Conservation (phyloP, 2,329 filamentous ascomycete species). For the Polytolypa hystricis region DNA sequence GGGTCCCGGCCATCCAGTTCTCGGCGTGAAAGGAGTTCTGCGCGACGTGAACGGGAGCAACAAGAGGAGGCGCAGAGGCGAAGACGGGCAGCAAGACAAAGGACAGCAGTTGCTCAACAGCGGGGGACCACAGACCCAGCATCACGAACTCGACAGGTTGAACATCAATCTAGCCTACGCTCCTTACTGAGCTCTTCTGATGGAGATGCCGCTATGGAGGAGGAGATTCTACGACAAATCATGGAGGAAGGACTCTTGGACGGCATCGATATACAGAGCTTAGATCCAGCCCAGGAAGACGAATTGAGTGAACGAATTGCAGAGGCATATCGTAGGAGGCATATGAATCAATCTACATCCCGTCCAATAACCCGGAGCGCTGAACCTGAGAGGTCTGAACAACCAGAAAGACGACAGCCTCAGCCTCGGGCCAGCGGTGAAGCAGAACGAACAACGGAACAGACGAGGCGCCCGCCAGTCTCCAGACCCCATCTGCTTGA, state of each 20-base stretch:
- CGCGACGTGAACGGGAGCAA: slow-evolving; percentile 27
- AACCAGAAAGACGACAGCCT: not conserved
- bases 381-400: not conserved
- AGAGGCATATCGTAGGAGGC: slow-evolving; percentile 70
- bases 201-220: slow-evolving; percentile 64
- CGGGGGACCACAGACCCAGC: slow-evolving; percentile 15
- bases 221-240: slow-evolving; percentile 81
- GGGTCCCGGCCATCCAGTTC: slow-evolving; percentile 17
- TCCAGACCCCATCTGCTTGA: slow-evolving; percentile 16
- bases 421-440: slow-evolving; percentile 2
- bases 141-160: slow-evolving; percentile 49
- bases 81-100: slow-evolving; percentile 19
- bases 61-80: slow-evolving; percentile 27
- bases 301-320: slow-evolving; percentile 85
- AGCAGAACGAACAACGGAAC: not conserved
- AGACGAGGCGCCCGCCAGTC: slow-evolving; percentile 11
- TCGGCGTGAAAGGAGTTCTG: slow-evolving; percentile 26
- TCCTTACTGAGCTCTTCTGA: slow-evolving; percentile 74
- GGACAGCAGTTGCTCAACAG: slow-evolving; percentile 11
- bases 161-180: slow-evolving; percentile 80
- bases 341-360: slow-evolving; percentile 27
- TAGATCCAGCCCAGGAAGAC: slow-evolving; percentile 74
- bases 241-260: slow-evolving; percentile 78
- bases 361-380: not conserved
- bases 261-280: slow-evolving; percentile 77